phyloP scores from a whole-genome alignment of 306 rosid genomes.

The Dicorynia guianensis region DNA sequence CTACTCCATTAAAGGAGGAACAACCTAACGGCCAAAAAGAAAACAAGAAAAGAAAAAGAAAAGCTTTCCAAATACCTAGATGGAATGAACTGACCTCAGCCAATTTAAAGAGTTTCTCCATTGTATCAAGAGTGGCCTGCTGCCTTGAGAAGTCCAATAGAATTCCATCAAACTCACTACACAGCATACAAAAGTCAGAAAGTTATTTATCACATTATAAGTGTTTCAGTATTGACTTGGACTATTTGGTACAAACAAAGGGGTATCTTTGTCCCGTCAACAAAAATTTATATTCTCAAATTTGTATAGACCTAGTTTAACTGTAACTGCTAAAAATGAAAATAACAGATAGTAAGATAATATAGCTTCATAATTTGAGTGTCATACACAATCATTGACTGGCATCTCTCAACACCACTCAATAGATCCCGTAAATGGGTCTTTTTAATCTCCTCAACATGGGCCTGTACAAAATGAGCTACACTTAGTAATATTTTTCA shows the following conservation, averaged over 20 bases:
- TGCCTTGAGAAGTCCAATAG: slow-evolving; percentile 93
- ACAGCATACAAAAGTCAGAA: slow-evolving; percentile 40
- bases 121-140: slow-evolving; percentile 69
- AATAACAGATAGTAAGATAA: slow-evolving; percentile 7
- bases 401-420: slow-evolving; percentile 63
- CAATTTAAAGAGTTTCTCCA: slow-evolving; percentile 77
- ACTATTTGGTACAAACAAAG: slow-evolving; percentile 14
- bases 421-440: slow-evolving; percentile 83
- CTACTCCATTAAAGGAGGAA: neutral
- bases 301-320: slow-evolving; percentile 2
- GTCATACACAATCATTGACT: slow-evolving; percentile 78
- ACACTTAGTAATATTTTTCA: slow-evolving; percentile 29
- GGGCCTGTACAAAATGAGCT: slow-evolving; percentile 57
- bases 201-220: slow-evolving; percentile 26
- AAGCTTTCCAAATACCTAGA: slow-evolving; percentile 30
- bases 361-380: slow-evolving; percentile 10
- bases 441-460: slow-evolving; percentile 61
- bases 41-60: no score
- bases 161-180: slow-evolving; percentile 79
- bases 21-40: neutral
- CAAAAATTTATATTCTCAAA: slow-evolving; percentile 21
- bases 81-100: slow-evolving; percentile 67
- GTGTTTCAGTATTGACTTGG: neutral
- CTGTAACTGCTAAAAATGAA: slow-evolving; percentile 20
- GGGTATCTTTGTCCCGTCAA: neutral